Base-by-base conservation (phyloP, 805 yeast genomes). In the Candida alai region DNA sequence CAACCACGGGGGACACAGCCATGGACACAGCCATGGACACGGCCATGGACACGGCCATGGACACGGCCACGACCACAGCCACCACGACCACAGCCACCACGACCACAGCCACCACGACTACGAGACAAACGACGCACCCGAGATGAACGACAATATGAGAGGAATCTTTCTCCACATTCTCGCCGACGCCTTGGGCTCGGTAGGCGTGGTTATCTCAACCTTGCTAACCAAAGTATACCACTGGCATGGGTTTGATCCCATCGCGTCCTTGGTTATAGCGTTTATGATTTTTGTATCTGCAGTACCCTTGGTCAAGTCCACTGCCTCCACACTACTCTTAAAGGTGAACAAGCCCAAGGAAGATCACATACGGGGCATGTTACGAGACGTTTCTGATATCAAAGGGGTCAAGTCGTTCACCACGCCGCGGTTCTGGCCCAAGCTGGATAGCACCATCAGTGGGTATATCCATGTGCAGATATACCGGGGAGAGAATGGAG, bases 131-230 rank as follows among this genome's bases (percentile, higher is more conserved):
- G 34, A 34, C 5, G 27, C 26, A 20, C 4, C 19, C 18, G 40
- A 37, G 13, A 52, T 65, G 55, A 71, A 68, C 42, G 79, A 75
- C 45, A 90, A 90, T 55, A 84, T 90, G 94, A 79, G 82, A 38
- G 99, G 99, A 10, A 86, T 93, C 4, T 93, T 93, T 50, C 64
- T 93, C 28, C 99, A 93, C 48, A 84, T 93, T 19, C 54, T 93
- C 28, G 99, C 99, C 0, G 99, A 93, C 50, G 89, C 97, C 0
- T 64, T 93, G 25, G 99, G 99, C 0, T 90, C 97, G 0, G 95
- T 89, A 0, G 97, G 97, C 5, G 99, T 94, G 12, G 89, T 93
- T n/a, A 58, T 87, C 1, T 88, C 97, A 0, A 90, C 98, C 0
- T 35, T 87, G 4, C 60, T 93, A 24, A 84, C 90, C 6, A 76